Percentiles rank a stretch among this genome's conserved stretches.
These are phyloP conservation scores for Yarrowia osloensis DNA, from an alignment of 805 yeast genomes.

Conservation along the genomic window DNA sequence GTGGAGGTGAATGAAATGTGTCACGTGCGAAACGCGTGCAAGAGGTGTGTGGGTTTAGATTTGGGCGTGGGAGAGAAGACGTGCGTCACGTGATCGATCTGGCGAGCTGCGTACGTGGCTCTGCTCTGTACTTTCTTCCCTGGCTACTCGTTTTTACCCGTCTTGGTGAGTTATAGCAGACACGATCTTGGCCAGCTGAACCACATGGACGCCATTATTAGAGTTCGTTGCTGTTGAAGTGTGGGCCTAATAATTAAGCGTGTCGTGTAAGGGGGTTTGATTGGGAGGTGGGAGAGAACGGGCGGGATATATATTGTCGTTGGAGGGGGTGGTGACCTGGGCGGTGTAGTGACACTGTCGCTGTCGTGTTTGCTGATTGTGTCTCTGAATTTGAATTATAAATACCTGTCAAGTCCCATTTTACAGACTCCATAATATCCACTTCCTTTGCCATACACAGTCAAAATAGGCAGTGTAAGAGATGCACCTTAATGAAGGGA, in stretches of 20 bases:
- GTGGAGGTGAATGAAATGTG: background rate
- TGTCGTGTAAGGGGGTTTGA: background rate
- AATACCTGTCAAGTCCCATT: too few relatives aligned
- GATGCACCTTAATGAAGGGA: too few relatives aligned
- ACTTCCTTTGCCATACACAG: background rate
- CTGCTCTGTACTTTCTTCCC: too few relatives aligned
- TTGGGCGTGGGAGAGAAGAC: background rate
- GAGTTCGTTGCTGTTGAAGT: constrained; percentile 25
- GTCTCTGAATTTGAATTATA: too few relatives aligned
- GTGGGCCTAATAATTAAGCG: background rate
- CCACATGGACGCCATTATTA: background rate
- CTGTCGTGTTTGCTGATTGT: background rate
- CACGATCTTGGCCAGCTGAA: background rate
- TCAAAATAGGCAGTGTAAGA: background rate
- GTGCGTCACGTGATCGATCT: too few relatives aligned
- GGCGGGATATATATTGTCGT: too few relatives aligned
- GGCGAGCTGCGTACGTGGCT: too few relatives aligned
- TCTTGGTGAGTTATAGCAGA: too few relatives aligned
- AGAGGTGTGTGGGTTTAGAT: background rate
- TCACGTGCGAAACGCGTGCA: constrained; percentile 11
- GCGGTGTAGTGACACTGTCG: background rate
- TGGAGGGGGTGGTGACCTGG: too few relatives aligned
- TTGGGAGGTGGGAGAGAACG: too few relatives aligned
- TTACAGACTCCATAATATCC: background rate
- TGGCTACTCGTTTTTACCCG: too few relatives aligned